Evolutionary conservation across 805 yeast genomes (phyloP).

Genomic region (Pichia gijzeniarum): DNA sequence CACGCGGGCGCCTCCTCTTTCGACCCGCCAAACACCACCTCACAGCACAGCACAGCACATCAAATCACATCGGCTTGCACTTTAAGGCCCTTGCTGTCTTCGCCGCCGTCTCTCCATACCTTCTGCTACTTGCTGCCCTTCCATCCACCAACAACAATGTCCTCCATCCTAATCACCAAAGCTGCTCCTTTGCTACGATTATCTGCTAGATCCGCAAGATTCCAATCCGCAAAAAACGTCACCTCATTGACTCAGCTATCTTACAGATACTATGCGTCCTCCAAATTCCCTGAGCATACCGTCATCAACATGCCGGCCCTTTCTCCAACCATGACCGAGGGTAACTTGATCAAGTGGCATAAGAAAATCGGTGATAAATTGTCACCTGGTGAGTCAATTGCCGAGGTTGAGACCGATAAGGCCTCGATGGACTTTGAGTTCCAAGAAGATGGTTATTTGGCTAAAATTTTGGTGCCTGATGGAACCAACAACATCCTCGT

Average conservation of each 20-base stretch:
- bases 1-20: no score
- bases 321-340: slow-evolving; percentile 99
- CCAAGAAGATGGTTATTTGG: slow-evolving; percentile 93
- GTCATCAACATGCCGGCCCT: slow-evolving; percentile 97
- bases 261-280: slow-evolving; percentile 21
- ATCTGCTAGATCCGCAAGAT: slow-evolving; percentile 6
- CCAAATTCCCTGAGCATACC: slow-evolving; percentile 48
- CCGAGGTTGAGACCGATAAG: slow-evolving; percentile 96
- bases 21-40: no score
- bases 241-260: slow-evolving; percentile 3
- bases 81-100: no score
- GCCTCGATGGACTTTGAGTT: slow-evolving; percentile 98
- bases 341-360: slow-evolving; percentile 85
- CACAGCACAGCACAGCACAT: no score
- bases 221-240: neutral
- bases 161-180: slow-evolving; percentile 29
- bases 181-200: slow-evolving; percentile 17
- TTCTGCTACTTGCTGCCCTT: no score
- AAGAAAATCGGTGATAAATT: slow-evolving; percentile 85
- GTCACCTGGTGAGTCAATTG: slow-evolving; percentile 87
- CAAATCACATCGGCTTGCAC: no score
- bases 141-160: slow-evolving; percentile 18
- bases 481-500: slow-evolving; percentile 90
- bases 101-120: no score
- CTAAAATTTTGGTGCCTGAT: slow-evolving; percentile 75